Percentiles rank a stretch among this genome's conserved stretches.
Conservation (phyloP, 257 asterid species). For the Ajuga chamaepitys region DNA sequence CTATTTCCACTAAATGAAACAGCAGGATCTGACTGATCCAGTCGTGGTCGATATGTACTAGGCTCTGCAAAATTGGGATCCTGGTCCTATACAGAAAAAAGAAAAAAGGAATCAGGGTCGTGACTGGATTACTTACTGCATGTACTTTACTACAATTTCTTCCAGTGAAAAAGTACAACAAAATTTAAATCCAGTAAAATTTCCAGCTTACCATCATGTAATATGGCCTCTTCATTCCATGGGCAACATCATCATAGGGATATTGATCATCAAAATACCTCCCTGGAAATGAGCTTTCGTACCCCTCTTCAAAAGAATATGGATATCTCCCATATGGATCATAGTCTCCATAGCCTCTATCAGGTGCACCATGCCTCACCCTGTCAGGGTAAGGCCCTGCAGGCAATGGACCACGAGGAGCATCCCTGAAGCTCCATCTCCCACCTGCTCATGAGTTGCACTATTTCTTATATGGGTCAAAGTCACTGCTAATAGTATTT, state of each 20-base stretch:
- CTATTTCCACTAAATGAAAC: constrained; percentile 29
- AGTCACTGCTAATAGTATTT: not conserved
- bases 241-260: constrained; percentile 33
- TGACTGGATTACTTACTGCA: not conserved
- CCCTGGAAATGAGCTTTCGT: constrained; percentile 29
- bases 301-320: constrained; percentile 36
- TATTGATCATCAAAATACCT: constrained; percentile 39
- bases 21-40: constrained; percentile 35
- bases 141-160: not conserved
- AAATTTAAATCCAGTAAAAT: not conserved
- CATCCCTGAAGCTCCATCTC: constrained; percentile 46
- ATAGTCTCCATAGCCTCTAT: constrained; percentile 27
- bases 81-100: constrained; percentile 28
- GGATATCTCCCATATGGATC: constrained; percentile 37
- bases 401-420: constrained; percentile 32
- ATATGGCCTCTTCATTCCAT: constrained; percentile 46
- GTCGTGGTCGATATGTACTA: constrained; percentile 40
- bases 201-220: constrained; percentile 37
- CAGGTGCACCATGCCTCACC: constrained; percentile 24
- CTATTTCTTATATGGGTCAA: constrained; percentile 3
- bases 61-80: constrained; percentile 44
- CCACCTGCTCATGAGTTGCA: constrained; percentile 30
- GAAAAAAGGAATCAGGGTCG: not conserved
- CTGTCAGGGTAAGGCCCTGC: constrained; percentile 28
- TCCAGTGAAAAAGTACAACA: not conserved